phyloP scores from a whole-genome alignment of 345 rosid species.

The Eucalyptus melliodora region DNA sequence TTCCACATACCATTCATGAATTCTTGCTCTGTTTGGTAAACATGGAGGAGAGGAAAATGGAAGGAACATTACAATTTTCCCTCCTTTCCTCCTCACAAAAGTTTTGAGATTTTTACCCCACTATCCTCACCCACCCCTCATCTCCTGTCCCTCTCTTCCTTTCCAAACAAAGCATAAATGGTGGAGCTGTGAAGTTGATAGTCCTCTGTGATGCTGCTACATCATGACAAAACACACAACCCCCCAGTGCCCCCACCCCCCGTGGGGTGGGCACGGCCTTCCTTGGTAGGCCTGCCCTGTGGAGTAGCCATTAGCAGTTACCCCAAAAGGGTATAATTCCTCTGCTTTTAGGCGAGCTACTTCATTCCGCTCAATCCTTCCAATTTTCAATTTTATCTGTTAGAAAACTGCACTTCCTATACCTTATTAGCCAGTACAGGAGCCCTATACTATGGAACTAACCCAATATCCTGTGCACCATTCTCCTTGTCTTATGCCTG shows the following conservation, averaged over 20 bases:
- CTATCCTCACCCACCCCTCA: neutral
- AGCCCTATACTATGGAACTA: neutral
- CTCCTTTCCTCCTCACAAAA: neutral
- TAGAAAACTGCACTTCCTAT: neutral
- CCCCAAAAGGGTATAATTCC: neutral
- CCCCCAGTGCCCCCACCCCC: no score
- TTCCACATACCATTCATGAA: neutral
- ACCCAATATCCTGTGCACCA: neutral
- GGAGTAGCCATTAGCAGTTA: neutral
- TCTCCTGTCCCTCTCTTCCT: neutral
- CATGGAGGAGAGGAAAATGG: neutral
- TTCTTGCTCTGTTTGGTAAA: neutral
- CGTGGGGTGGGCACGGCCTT: fast-evolving
- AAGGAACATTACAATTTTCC: neutral
- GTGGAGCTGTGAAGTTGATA: neutral
- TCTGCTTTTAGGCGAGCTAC: neutral
- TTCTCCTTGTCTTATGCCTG: neutral
- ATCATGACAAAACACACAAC: neutral
- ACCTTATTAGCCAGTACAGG: neutral
- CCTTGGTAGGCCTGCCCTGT: neutral
- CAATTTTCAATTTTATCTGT: no score
- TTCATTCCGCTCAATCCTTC: neutral
- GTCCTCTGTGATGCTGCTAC: neutral
- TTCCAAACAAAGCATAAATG: neutral
- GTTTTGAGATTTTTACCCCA: no score